A percentile compares a stretch with the other conserved stretches of the same genome.
These are phyloP conservation scores for Lachnellula cervina DNA, from an alignment of 2,329 filamentous ascomycete species.

Conservation along the genomic window DNA sequence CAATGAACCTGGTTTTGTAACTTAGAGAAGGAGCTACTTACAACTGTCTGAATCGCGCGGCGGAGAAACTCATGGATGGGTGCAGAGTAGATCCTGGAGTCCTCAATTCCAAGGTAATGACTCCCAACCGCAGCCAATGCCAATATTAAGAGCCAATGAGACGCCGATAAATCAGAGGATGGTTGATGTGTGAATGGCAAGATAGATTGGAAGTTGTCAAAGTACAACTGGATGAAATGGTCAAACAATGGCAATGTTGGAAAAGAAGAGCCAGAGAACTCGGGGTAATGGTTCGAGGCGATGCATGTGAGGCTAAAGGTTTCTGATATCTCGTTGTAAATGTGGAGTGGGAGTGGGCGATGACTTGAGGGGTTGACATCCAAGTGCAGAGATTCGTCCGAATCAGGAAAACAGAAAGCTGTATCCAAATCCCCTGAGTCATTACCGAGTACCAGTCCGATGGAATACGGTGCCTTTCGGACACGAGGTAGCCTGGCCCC, in stretches of 20 bases:
- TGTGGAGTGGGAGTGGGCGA: slow-evolving; percentile 8
- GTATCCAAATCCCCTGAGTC: not conserved
- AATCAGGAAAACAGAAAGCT: slow-evolving; percentile 11
- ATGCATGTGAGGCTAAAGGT: slow-evolving; percentile 19
- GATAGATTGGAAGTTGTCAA: slow-evolving; percentile 35
- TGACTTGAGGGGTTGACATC: not conserved
- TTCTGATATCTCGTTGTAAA: slow-evolving; percentile 17
- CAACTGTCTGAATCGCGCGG: slow-evolving; percentile 34
- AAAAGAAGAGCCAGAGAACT: slow-evolving; percentile 13
- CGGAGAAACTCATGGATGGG: slow-evolving; percentile 40
- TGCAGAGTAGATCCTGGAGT: slow-evolving; percentile 28
- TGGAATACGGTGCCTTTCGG: slow-evolving; percentile 17
- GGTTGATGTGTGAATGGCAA: slow-evolving; percentile 38
- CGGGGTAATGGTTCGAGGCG: slow-evolving; percentile 11
- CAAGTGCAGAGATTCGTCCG: slow-evolving; percentile 1
- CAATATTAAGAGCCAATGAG: slow-evolving; percentile 37
- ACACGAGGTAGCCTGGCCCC: slow-evolving; percentile 23
- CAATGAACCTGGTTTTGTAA: not conserved
- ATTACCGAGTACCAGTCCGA: not conserved
- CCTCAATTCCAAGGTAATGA: slow-evolving; percentile 29
- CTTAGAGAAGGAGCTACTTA: slow-evolving; percentile 15
- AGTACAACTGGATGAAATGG: slow-evolving; percentile 33
- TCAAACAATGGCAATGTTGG: slow-evolving; percentile 14
- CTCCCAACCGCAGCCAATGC: slow-evolving; percentile 38
- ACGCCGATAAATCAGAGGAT: slow-evolving; percentile 33